Conservation (phyloP, 768 basidiomycete genomes). For the Russula virescens region DNA sequence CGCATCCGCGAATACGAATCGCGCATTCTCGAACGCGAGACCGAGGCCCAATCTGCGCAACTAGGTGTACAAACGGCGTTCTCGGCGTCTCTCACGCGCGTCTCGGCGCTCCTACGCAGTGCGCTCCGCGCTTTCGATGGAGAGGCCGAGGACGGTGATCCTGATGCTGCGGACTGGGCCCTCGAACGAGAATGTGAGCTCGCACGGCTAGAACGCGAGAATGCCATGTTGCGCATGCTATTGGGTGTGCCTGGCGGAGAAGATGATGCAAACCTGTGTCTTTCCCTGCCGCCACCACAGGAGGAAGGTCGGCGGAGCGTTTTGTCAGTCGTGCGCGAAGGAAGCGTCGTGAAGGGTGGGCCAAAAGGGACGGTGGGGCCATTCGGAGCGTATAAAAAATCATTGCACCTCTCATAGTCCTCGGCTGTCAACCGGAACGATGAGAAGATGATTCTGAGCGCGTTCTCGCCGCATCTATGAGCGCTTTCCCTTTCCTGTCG, state of each 20-base stretch:
- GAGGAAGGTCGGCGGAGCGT: constrained; percentile 24
- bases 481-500: not conserved
- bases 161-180: constrained; percentile 57
- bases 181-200: constrained; percentile 91
- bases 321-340: constrained; percentile 14
- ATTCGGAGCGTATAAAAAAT: constrained; percentile 24
- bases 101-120: constrained; percentile 64
- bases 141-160: constrained; percentile 39
- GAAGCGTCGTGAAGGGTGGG: constrained; percentile 17
- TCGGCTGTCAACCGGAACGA: not conserved
- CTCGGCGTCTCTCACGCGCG: constrained; percentile 60
- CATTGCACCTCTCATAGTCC: constrained; percentile 13
- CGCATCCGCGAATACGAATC: constrained; percentile 89
- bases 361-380: constrained; percentile 25
- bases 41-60: constrained; percentile 52
- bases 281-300: not conserved
- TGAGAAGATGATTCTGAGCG: not conserved
- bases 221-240: constrained; percentile 70
- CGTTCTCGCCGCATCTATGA: not conserved
- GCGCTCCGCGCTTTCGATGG: constrained; percentile 66
- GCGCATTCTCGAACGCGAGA: constrained; percentile 70
- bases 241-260: constrained; percentile 43
- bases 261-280: constrained; percentile 6
- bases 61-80: constrained; percentile 59
- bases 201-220: constrained; percentile 80